Evolutionary conservation across 139 green algal genomes (phyloP).

Genomic region (Picochlorum sp.): DNA sequence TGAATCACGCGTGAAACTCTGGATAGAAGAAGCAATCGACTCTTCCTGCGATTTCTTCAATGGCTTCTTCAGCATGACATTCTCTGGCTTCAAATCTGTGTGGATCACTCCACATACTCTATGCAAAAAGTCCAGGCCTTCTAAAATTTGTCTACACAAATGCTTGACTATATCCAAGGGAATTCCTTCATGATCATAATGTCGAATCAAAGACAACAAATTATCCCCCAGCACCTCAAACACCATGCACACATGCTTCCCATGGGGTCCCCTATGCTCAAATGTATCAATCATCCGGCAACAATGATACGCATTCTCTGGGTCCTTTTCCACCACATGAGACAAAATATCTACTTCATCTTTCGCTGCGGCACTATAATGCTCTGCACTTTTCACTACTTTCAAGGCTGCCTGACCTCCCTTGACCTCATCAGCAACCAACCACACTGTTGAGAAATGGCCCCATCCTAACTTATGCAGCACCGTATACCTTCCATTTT

Average conservation of each 20-base stretch:
- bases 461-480: conserved; percentile 96
- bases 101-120: conserved; percentile 74
- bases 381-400: conserved; percentile 87
- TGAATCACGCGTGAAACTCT: not conserved
- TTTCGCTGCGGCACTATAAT: conserved; percentile 95
- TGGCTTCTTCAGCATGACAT: conserved; percentile 81
- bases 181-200: conserved; percentile 58
- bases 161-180: conserved; percentile 76
- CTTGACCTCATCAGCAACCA: conserved; percentile 59
- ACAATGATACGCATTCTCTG: conserved; percentile 46
- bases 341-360: conserved; percentile 90
- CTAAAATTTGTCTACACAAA: conserved; percentile 73
- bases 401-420: conserved; percentile 46
- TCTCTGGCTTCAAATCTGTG: conserved; percentile 96
- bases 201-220: conserved; percentile 61
- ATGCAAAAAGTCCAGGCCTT: conserved; percentile 90
- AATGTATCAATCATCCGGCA: conserved; percentile 82
- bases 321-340: conserved; percentile 64
- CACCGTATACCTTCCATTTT: conserved; percentile 81
- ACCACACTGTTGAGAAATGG: conserved; percentile 99
- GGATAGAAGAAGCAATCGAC: conserved; percentile 1
- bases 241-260: conserved; percentile 95
- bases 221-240: conserved; percentile 90
- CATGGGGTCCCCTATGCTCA: conserved; percentile 85
- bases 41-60: conserved; percentile 28